Percentiles rank a stretch among this genome's conserved stretches.
phyloP scores from a whole-genome alignment of 306 rosid species.

The Medicago arabica region DNA sequence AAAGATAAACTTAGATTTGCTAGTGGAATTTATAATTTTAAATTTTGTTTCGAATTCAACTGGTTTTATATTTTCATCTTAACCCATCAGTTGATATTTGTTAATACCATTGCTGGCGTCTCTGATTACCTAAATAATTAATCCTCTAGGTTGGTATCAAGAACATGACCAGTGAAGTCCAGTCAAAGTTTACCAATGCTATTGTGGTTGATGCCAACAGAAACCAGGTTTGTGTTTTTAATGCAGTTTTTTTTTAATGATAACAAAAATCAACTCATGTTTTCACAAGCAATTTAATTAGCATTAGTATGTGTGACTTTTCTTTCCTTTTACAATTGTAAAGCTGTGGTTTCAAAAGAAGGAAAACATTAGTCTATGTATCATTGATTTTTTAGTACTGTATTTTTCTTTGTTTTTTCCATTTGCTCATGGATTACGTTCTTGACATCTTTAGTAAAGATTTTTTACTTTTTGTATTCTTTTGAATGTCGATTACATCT shows the following conservation, averaged over 20 bases:
- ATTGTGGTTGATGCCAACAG: conserved; percentile 79
- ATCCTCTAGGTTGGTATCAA: conserved; percentile 81
- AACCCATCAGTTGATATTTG: conserved; percentile 28
- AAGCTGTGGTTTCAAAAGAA: conserved; percentile 33
- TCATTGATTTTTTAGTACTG: conserved; percentile 6
- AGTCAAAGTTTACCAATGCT: conserved; percentile 70
- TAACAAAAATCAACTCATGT: conserved; percentile 28
- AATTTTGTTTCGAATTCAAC: conserved; percentile 32
- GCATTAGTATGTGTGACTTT: conserved; percentile 21
- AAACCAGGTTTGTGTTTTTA: conserved; percentile 73
- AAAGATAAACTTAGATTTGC: conserved; percentile 36
- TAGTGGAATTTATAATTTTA: conserved; percentile 19
- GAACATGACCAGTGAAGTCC: conserved; percentile 81
- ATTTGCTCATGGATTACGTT: conserved; percentile 18
- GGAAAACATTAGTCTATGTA: conserved; percentile 28
- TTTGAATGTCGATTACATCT: neutral
- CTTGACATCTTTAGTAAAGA: neutral
- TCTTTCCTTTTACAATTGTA: conserved; percentile 18
- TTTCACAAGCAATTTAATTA: conserved; percentile 6
- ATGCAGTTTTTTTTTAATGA: conserved; percentile 41
- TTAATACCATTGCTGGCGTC: conserved; percentile 31
- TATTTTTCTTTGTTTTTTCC: neutral
- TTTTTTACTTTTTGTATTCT: neutral
- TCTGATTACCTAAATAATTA: conserved; percentile 37
- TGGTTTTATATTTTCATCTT: conserved; percentile 25